Evolutionary conservation across 768 basidiomycete species (phyloP).

Genomic region (Naematelia encephala): DNA sequence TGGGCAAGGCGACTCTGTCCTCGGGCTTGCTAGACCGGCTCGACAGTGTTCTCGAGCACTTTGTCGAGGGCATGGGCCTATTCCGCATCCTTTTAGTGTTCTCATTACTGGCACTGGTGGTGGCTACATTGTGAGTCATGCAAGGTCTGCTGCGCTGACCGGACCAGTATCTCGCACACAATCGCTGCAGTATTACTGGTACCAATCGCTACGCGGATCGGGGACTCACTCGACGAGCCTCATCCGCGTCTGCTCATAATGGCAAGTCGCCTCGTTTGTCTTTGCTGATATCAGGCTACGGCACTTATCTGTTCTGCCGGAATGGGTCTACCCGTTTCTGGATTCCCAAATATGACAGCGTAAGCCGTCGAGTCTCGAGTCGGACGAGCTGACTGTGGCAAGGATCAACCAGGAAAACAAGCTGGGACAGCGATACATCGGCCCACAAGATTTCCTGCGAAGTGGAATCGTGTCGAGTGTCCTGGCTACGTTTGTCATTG

Average conservation of each 20-base stretch:
- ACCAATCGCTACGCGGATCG: conserved; percentile 89
- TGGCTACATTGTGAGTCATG: conserved; percentile 50
- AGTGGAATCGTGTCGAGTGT: conserved; percentile 93
- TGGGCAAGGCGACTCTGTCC: conserved; percentile 86
- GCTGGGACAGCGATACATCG: conserved; percentile 80
- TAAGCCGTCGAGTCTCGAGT: conserved; percentile 46
- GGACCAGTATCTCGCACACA: conserved; percentile 75
- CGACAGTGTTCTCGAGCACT: conserved; percentile 56
- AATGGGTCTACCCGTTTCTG: conserved; percentile 98
- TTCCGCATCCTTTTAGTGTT: conserved; percentile 71
- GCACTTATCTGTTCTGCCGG: conserved; percentile 88
- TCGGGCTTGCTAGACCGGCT: conserved; percentile 82
- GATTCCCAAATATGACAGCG: conserved; percentile 99
- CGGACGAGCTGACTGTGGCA: background rate
- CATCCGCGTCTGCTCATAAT: conserved; percentile 84
- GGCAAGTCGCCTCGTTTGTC: conserved; percentile 33
- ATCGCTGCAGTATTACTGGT: conserved; percentile 96
- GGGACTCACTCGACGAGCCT: conserved; percentile 65
- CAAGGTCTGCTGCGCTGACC: background rate
- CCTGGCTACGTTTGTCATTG: conserved; percentile 77
- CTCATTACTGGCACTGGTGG: conserved; percentile 54
- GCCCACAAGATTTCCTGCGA: conserved; percentile 81
- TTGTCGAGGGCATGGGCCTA: conserved; percentile 63
- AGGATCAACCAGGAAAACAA: conserved; percentile 81
- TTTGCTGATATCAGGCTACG: conserved; percentile 53